Conservation (phyloP, 371 early-diverging fungal species). For the Apophysomyces sp. region DNA sequence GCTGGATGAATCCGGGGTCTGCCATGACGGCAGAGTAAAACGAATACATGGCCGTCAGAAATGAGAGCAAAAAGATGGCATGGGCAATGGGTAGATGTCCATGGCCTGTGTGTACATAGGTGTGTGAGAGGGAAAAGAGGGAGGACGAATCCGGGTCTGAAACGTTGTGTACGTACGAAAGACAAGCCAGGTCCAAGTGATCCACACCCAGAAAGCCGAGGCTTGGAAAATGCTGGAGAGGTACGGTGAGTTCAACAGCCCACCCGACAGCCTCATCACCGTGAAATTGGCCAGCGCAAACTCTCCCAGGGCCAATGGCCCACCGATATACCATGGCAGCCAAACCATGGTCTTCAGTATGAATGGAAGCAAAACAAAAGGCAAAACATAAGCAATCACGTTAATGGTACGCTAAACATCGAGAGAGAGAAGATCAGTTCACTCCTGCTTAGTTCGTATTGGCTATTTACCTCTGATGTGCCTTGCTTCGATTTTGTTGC, state of each 20-base stretch:
- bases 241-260: conserved; percentile 64
- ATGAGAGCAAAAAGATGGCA: not conserved
- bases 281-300: conserved; percentile 46
- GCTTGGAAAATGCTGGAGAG: conserved; percentile 71
- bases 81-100: not conserved
- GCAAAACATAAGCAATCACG: conserved; percentile 55
- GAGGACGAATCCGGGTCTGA: not conserved
- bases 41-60: conserved; percentile 54
- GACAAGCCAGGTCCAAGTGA: conserved; percentile 29
- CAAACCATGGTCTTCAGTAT: conserved; percentile 40
- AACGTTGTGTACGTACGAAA: not conserved
- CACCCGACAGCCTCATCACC: conserved; percentile 30
- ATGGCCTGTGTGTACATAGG: not conserved
- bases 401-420: conserved; percentile 20
- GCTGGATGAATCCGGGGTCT: conserved; percentile 85
- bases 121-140: not conserved
- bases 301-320: conserved; percentile 46
- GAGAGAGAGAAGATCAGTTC: too few relatives aligned
- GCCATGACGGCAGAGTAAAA: conserved; percentile 72
- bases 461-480: not conserved
- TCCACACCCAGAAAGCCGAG: conserved; percentile 52
- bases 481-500: not conserved
- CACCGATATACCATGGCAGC: conserved; percentile 68
- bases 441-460: not conserved
- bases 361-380: conserved; percentile 53